A percentile compares a stretch with the other conserved stretches of the same genome.
phyloP scores from a whole-genome alignment of 148 eudicot genomes.

The Camellia sinensis region DNA sequence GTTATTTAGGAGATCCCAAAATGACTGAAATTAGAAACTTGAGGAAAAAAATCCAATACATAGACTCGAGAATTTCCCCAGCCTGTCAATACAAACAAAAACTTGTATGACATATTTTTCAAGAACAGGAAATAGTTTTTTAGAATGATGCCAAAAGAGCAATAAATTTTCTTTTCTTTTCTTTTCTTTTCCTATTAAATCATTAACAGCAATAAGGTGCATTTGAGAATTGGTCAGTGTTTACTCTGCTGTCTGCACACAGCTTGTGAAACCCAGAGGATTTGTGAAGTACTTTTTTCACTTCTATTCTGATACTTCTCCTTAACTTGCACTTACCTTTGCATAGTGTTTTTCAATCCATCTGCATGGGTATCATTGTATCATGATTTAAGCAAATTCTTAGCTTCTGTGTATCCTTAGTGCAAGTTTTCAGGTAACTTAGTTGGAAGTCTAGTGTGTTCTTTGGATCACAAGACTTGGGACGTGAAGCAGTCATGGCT shows the following conservation, averaged over 20 bases:
- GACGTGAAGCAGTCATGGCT: slow-evolving; percentile 54
- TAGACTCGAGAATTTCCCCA: too few species aligned
- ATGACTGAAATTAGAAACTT: too few species aligned
- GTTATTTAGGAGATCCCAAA: too few species aligned
- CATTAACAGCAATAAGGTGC: neutral
- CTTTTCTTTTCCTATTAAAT: neutral
- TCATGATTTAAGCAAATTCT: slow-evolving; percentile 4
- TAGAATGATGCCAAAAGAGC: too few species aligned
- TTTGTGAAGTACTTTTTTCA: neutral
- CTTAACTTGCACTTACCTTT: neutral
- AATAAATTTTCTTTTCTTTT: too few species aligned
- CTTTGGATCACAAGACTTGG: slow-evolving; percentile 35
- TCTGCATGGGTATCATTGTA: neutral
- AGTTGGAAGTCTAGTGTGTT: slow-evolving; percentile 29
- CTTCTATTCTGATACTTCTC: slow-evolving; percentile 4
- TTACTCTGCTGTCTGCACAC: neutral
- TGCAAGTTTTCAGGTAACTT: slow-evolving; percentile 26
- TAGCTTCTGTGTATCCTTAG: slow-evolving; percentile 28
- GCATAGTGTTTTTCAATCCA: neutral
- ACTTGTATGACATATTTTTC: too few species aligned
- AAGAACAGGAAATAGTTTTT: too few species aligned
- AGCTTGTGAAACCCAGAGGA: neutral
- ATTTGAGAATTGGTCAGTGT: neutral
- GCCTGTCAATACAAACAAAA: too few species aligned
- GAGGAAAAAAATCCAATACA: too few species aligned